These are phyloP conservation scores for Leishmania amazonensis DNA, from an alignment of 208 protist species.

Conservation along the genomic window DNA sequence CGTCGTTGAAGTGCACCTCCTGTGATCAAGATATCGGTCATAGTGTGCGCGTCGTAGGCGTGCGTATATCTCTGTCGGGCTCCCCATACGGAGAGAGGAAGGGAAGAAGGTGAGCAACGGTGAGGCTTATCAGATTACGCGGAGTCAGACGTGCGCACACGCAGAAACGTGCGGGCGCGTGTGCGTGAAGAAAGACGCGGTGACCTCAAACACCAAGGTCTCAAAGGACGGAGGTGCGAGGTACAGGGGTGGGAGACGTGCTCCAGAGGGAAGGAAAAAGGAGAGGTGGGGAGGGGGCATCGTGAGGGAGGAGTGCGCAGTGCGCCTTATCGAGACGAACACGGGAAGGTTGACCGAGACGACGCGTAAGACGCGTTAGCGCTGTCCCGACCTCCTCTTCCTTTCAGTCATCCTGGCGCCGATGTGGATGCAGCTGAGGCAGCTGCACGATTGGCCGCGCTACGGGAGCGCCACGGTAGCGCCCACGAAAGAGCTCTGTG, in stretches of 20 bases:
- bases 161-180: not conserved
- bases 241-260: not conserved
- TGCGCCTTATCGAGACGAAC: not conserved
- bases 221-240: not conserved
- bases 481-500: slow-evolving; percentile 77
- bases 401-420: slow-evolving; percentile 28
- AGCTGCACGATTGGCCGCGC: slow-evolving; percentile 72
- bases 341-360: not conserved
- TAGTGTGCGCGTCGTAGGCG: not conserved
- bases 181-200: not conserved
- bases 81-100: not conserved
- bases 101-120: not conserved
- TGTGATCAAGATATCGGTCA: not conserved
- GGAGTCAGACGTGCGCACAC: not conserved
- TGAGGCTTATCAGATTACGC: not conserved
- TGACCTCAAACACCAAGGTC: not conserved
- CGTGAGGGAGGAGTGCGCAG: not conserved
- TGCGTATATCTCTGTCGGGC: not conserved
- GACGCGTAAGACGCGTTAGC: not conserved
- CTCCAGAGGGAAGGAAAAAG: not conserved
- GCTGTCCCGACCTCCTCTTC: not conserved
- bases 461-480: slow-evolving; percentile 77
- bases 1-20: not conserved
- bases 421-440: slow-evolving; percentile 68
- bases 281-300: not conserved